Base-by-base conservation (phyloP, 352 stramenopile genomes). In the Ophiocytium majus region DNA sequence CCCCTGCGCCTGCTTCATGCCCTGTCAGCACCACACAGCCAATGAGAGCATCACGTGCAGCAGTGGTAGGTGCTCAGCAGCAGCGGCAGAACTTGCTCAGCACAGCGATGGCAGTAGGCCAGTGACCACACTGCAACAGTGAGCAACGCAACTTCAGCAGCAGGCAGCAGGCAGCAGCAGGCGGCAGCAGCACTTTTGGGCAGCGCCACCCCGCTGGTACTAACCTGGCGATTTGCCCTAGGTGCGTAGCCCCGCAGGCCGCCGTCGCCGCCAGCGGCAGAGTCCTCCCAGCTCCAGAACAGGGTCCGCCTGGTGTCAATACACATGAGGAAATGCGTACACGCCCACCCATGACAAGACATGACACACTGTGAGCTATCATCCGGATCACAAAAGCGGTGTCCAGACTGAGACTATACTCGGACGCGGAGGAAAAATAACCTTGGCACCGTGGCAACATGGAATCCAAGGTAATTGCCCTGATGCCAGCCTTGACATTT, bases 271-370 rank as follows among this genome's bases (percentile, higher is more conserved):
- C n/a, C n/a, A n/a, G n/a, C n/a, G n/a, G n/a, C n/a, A n/a, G n/a
- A n/a, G 28, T 88, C 81, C 57, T 81, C 80, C 84, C 89, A 91
- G 82, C 78, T 81, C 83, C 80, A 97, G 86, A 50, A 91, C 90
- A 85, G 93, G 91, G 75, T 93, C 88, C 78, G 92, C 88, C 94
- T 79, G n/a, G 57, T 28, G 57, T 28, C 92, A 96, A 84, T 93
- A 94, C 28, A 66, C 57, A 66, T 23, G 28, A 28, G 28, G 28
- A 23, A 28, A 23, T 66, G 17, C 57, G 28, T 66, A 66, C 17
- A 66, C 57, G 17, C 17, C 28, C 28, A 66, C 17, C 19, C 19
- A 66, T 28, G 17, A 66, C 94, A 93, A 97, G 85, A 97, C 97
- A 57, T 94, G 93, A 66, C 17, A 19, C 28, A 66, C 57, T 23